Evolutionary conservation across 129 eudicot genomes (phyloP).

Genomic region (Chrysanthemum makinoi): DNA sequence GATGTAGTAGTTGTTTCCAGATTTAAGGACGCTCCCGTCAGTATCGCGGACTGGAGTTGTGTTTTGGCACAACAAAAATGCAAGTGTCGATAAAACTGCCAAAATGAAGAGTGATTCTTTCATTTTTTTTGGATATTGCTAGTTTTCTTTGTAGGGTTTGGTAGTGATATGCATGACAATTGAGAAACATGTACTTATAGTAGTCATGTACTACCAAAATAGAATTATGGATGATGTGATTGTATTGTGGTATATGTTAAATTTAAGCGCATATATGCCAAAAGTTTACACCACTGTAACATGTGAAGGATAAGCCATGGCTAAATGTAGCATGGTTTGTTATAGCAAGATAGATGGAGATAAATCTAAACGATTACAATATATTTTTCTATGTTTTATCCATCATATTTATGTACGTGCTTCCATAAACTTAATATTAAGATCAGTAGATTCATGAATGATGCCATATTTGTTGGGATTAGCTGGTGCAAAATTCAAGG

Average conservation of each 20-base stretch:
- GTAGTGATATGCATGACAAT: constrained; percentile 3
- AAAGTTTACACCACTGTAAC: too few relatives aligned
- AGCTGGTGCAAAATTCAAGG: constrained; percentile 27
- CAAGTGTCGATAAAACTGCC: constrained; percentile 25
- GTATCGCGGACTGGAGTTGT: constrained; percentile 44
- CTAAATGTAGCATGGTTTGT: constrained; percentile 22
- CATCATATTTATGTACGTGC: too few relatives aligned
- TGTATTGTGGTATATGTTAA: too few relatives aligned
- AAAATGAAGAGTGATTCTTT: constrained; percentile 16
- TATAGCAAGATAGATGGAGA: not conserved
- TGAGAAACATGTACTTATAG: constrained; percentile 6
- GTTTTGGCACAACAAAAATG: constrained; percentile 23
- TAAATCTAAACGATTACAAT: too few relatives aligned
- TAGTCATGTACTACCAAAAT: too few relatives aligned
- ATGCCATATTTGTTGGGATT: constrained; percentile 31
- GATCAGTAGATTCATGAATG: constrained; percentile 39
- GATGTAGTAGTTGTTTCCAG: constrained; percentile 44
- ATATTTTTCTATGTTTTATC: too few relatives aligned
- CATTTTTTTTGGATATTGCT: constrained; percentile 1
- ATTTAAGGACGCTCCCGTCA: constrained; percentile 32
- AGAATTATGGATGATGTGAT: too few relatives aligned
- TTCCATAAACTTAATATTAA: constrained; percentile 36
- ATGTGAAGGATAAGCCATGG: too few relatives aligned
- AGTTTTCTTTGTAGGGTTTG: constrained; percentile 5
- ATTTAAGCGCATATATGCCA: too few relatives aligned